Percentiles rank a stretch among this genome's conserved stretches.
Conservation (phyloP, 2,329 filamentous ascomycete species). For the Penicillium sp. region DNA sequence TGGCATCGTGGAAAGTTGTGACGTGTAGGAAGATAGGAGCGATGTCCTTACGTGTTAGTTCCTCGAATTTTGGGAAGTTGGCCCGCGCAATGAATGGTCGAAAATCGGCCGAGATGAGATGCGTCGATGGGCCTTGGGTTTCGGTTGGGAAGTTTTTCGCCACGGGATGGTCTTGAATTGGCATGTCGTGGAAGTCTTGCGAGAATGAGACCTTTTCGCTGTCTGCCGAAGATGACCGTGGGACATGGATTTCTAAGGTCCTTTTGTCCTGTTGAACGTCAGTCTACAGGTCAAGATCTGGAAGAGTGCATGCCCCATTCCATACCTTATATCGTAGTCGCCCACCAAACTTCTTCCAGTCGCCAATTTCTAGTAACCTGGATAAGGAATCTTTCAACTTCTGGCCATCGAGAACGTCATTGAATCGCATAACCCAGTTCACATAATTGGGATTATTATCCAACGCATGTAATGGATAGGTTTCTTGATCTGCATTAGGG, state of each 20-base stretch:
- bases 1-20: conserved; percentile 11
- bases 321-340: conserved; percentile 41
- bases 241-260: conserved; percentile 5
- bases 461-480: conserved; percentile 13
- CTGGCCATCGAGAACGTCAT: conserved; percentile 45
- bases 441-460: conserved; percentile 19
- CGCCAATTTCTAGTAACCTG: conserved; percentile 39
- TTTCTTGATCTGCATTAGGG: background rate
- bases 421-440: conserved; percentile 37
- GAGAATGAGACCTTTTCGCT: conserved; percentile 9
- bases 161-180: conserved; percentile 7
- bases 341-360: conserved; percentile 48
- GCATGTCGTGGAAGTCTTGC: conserved; percentile 7
- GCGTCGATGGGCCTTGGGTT: conserved; percentile 6
- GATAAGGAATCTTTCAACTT: conserved; percentile 37
- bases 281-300: background rate
- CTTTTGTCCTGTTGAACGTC: conserved; percentile 4
- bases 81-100: conserved; percentile 7
- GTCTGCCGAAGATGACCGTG: background rate
- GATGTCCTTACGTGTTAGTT: conserved; percentile 2
- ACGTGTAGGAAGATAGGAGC: conserved; percentile 10
- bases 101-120: conserved; percentile 6
- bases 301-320: background rate
- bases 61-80: conserved; percentile 7
- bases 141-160: conserved; percentile 3